phyloP scores from a whole-genome alignment of 495 filamentous ascomycete genomes.

The Aspergillus cavernicola region DNA sequence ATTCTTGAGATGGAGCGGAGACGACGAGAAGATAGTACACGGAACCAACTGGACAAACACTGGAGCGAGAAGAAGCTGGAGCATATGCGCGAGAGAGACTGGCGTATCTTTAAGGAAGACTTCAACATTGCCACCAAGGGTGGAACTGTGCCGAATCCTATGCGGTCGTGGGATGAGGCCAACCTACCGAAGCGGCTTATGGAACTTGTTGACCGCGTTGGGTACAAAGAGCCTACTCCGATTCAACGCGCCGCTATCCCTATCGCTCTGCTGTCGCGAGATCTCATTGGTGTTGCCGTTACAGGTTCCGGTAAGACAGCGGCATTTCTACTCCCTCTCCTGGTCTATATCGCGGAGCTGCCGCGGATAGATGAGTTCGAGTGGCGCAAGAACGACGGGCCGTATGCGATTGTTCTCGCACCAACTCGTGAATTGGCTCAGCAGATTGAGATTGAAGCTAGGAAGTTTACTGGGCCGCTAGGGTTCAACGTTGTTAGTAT shows the following conservation, averaged over 20 bases:
- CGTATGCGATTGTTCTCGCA: slow-evolving; percentile 93
- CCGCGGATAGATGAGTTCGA: slow-evolving; percentile 80
- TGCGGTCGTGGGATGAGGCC: slow-evolving; percentile 93
- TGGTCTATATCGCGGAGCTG: slow-evolving; percentile 95
- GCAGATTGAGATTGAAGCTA: slow-evolving; percentile 94
- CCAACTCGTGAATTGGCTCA: slow-evolving; percentile 98
- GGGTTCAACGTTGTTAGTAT: slow-evolving; percentile 96
- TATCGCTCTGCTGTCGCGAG: slow-evolving; percentile 87
- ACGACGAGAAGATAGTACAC: slow-evolving; percentile 69
- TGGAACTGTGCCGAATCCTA: slow-evolving; percentile 88
- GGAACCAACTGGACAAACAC: slow-evolving; percentile 76
- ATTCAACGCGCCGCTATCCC: slow-evolving; percentile 95
- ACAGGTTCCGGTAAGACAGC: slow-evolving; percentile 99
- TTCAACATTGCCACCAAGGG: slow-evolving; percentile 95
- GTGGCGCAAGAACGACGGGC: slow-evolving; percentile 81
- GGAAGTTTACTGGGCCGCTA: slow-evolving; percentile 86
- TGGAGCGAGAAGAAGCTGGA: slow-evolving; percentile 97
- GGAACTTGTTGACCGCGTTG: slow-evolving; percentile 78
- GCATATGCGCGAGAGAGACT: slow-evolving; percentile 96
- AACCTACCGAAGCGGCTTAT: slow-evolving; percentile 74
- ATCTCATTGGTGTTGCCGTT: slow-evolving; percentile 96
- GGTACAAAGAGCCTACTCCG: slow-evolving; percentile 89
- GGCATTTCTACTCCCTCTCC: slow-evolving; percentile 85
- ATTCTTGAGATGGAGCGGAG: slow-evolving; percentile 86
- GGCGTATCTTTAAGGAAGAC: slow-evolving; percentile 99